Percentiles rank a stretch among this genome's conserved stretches.
Evolutionary conservation across 169 alveolate genomes (phyloP).

Genomic region (Plasmodium sp.): DNA sequence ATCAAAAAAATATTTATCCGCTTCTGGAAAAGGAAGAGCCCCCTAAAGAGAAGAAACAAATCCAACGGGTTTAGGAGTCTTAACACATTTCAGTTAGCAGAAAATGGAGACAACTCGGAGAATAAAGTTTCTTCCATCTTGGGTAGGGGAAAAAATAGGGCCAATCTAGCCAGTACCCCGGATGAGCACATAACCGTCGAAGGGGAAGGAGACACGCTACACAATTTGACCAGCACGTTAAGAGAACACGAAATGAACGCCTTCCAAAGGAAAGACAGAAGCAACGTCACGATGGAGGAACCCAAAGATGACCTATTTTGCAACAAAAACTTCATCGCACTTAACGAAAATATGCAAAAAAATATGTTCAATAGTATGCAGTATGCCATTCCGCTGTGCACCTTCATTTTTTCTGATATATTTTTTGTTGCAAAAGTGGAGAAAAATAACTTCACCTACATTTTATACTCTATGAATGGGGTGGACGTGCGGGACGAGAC

Average conservation of each 20-base stretch:
- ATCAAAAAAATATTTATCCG: slow-evolving; percentile 51
- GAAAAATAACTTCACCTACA: slow-evolving; percentile 38
- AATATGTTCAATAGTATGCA: slow-evolving; percentile 72
- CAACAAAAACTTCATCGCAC: slow-evolving; percentile 37
- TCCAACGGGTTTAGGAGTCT: neutral
- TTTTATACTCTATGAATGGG: slow-evolving; percentile 56
- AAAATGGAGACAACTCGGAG: neutral
- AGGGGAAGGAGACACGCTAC: neutral
- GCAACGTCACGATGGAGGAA: neutral
- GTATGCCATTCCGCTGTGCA: slow-evolving; percentile 54
- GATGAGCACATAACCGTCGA: neutral
- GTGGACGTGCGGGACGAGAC: slow-evolving; percentile 61
- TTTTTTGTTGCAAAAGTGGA: slow-evolving; percentile 67
- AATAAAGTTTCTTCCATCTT: neutral
- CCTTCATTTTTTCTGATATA: slow-evolving; percentile 34
- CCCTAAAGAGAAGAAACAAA: slow-evolving; percentile 23
- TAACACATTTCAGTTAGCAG: slow-evolving; percentile 11
- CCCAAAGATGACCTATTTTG: neutral
- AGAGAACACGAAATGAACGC: slow-evolving; percentile 28
- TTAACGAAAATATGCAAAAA: slow-evolving; percentile 55
- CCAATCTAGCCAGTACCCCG: neutral
- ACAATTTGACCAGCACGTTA: slow-evolving; percentile 19
- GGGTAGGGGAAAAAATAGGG: neutral
- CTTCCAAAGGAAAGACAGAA: slow-evolving; percentile 15
- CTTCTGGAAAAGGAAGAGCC: slow-evolving; percentile 68